A percentile compares a stretch with the other conserved stretches of the same genome.
Evolutionary conservation across 345 rosid genomes (phyloP).

Genomic region (Trapa bicornis): DNA sequence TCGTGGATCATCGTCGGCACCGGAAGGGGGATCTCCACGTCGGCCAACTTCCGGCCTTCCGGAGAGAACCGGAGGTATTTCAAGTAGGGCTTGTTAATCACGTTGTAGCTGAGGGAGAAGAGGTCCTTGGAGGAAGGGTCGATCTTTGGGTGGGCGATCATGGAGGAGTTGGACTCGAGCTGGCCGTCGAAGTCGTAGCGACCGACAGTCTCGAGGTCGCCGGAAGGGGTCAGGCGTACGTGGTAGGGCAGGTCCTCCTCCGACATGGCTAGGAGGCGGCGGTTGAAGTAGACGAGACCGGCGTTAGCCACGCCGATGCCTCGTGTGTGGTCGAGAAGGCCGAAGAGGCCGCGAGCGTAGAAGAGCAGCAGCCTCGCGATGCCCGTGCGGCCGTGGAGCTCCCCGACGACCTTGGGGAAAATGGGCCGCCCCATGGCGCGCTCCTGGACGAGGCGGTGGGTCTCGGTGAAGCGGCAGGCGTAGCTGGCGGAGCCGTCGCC

Average conservation of each 20-base stretch:
- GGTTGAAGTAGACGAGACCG: conserved; percentile 64
- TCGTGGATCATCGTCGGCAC: conserved; percentile 89
- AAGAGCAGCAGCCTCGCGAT: conserved; percentile 66
- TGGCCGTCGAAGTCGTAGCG: conserved; percentile 56
- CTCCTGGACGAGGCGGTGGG: conserved; percentile 63
- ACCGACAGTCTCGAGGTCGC: conserved; percentile 57
- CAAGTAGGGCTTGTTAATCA: conserved; percentile 57
- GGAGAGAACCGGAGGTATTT: conserved; percentile 65
- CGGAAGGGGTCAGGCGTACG: conserved; percentile 39
- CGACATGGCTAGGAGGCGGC: conserved; percentile 70
- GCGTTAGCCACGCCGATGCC: conserved; percentile 89
- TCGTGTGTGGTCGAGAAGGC: conserved; percentile 47
- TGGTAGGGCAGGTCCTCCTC: conserved; percentile 86
- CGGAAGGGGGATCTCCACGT: conserved; percentile 53
- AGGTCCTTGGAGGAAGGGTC: conserved; percentile 62
- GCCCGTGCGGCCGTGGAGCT: conserved; percentile 86
- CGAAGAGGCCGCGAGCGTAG: conserved; percentile 52
- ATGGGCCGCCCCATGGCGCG: conserved; percentile 51
- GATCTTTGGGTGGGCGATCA: conserved; percentile 90
- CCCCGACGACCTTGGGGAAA: conserved; percentile 83
- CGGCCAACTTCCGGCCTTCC: conserved; percentile 47
- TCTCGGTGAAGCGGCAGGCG: conserved; percentile 70
- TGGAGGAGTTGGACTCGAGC: conserved; percentile 43
- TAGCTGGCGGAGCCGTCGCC: conserved; percentile 49
- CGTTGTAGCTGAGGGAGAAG: conserved; percentile 74